A percentile compares a stretch with the other conserved stretches of the same genome.
Evolutionary conservation across 2,329 filamentous ascomycete genomes (phyloP).

Genomic region (Setomelanomma holmii): DNA sequence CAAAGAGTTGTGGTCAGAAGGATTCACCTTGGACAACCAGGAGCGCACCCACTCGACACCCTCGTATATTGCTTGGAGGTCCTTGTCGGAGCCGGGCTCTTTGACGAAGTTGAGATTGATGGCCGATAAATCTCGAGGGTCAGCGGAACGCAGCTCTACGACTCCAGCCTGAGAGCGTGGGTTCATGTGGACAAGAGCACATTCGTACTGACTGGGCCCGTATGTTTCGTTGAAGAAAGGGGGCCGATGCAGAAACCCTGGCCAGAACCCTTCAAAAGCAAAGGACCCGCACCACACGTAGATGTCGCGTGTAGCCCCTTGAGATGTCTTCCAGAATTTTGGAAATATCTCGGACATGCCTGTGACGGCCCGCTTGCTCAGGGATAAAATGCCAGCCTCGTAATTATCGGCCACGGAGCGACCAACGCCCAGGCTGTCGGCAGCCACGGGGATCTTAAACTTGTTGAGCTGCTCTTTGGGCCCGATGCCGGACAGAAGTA

Average conservation of each 20-base stretch:
- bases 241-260: constrained; percentile 30
- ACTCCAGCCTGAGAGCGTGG: constrained; percentile 66
- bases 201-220: constrained; percentile 35
- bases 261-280: constrained; percentile 38
- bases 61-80: constrained; percentile 63
- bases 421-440: constrained; percentile 67
- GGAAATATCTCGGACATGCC: constrained; percentile 32
- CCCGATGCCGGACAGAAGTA: constrained; percentile 69
- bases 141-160: constrained; percentile 64
- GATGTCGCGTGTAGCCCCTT: constrained; percentile 32
- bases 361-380: constrained; percentile 23
- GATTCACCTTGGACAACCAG: constrained; percentile 32
- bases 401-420: constrained; percentile 30
- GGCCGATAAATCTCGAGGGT: constrained; percentile 67
- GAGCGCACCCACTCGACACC: constrained; percentile 62
- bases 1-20: constrained; percentile 35
- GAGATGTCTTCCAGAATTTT: constrained; percentile 31
- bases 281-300: constrained; percentile 41
- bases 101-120: constrained; percentile 55
- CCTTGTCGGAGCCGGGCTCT: constrained; percentile 51
- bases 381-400: constrained; percentile 28
- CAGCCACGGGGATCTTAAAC: constrained; percentile 60
- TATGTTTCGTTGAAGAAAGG: constrained; percentile 27
- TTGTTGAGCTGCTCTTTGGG: constrained; percentile 60
- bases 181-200: constrained; percentile 47